A percentile compares a stretch with the other conserved stretches of the same genome.
Conservation (phyloP, 129 eudicot genomes). For the Flaveria linearis region DNA sequence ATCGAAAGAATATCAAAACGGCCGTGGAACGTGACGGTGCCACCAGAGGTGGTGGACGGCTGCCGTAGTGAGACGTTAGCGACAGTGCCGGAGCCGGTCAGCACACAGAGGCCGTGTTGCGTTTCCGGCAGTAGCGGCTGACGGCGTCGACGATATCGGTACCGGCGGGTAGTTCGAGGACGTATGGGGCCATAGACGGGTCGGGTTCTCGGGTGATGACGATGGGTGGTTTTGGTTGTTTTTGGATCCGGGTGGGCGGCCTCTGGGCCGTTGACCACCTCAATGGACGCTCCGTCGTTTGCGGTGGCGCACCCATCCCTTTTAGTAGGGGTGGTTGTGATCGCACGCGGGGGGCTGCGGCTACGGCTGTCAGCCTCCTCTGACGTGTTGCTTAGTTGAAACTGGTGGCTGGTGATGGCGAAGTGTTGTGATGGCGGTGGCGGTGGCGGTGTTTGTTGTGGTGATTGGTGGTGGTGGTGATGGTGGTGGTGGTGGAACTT, state of each 20-base stretch:
- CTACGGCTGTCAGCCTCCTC: slow-evolving; percentile 55
- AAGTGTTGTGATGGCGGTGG: slow-evolving; percentile 23
- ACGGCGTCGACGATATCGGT: slow-evolving; percentile 51
- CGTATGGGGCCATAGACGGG: slow-evolving; percentile 62
- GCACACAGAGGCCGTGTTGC: slow-evolving; percentile 50
- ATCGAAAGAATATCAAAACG: slow-evolving; percentile 65
- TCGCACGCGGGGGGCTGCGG: slow-evolving; percentile 13
- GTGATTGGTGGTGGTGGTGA: slow-evolving; percentile 36
- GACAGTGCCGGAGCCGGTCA: slow-evolving; percentile 64
- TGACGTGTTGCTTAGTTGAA: slow-evolving; percentile 41
- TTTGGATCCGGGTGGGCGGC: slow-evolving; percentile 80
- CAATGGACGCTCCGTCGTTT: slow-evolving; percentile 67
- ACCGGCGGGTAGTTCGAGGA: slow-evolving; percentile 60
- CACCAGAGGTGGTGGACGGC: slow-evolving; percentile 54
- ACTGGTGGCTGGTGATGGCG: slow-evolving; percentile 29
- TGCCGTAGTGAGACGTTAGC: slow-evolving; percentile 63
- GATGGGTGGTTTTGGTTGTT: slow-evolving; percentile 74
- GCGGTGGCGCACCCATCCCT: slow-evolving; percentile 21
- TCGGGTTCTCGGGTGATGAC: slow-evolving; percentile 60
- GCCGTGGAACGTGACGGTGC: slow-evolving; percentile 76
- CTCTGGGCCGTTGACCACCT: slow-evolving; percentile 64
- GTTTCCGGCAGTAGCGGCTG: slow-evolving; percentile 35
- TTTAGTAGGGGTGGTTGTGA: slow-evolving; percentile 20
- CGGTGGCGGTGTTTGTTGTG: slow-evolving; percentile 18
- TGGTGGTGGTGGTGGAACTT: slow-evolving; percentile 44